Conservation (phyloP, 352 stramenopile species). For the Aphanomyces cochlioides region DNA sequence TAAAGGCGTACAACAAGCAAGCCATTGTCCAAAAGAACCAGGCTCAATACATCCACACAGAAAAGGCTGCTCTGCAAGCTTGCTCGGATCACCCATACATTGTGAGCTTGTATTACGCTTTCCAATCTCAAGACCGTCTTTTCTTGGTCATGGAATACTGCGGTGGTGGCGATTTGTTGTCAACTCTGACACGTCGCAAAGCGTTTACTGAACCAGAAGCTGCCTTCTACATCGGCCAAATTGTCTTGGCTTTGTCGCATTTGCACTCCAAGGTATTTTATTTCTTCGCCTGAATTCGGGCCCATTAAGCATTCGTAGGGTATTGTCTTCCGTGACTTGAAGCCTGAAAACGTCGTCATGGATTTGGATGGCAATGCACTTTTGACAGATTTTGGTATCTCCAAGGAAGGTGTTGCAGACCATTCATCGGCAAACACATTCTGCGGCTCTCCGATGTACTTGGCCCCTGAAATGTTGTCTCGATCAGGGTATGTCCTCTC, state of each 20-base stretch:
- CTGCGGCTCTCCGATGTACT: constrained; percentile 82
- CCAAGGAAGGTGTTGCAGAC: constrained; percentile 83
- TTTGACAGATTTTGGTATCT: constrained; percentile 83
- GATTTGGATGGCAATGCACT: constrained; percentile 77
- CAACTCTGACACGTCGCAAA: constrained; percentile 68
- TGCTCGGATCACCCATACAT: constrained; percentile 86
- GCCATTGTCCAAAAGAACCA: constrained; percentile 87
- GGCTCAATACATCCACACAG: constrained; percentile 82
- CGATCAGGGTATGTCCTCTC: constrained; percentile 47
- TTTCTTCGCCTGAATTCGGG: neutral
- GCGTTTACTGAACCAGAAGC: constrained; percentile 74
- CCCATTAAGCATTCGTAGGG: constrained; percentile 38
- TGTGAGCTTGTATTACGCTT: constrained; percentile 78
- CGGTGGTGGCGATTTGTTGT: constrained; percentile 72
- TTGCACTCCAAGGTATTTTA: constrained; percentile 58
- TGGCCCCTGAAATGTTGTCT: constrained; percentile 79
- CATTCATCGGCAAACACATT: constrained; percentile 84
- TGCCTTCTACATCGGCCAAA: constrained; percentile 83
- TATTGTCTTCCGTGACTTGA: constrained; percentile 85
- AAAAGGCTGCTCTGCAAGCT: constrained; percentile 75
- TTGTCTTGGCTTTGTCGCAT: constrained; percentile 71
- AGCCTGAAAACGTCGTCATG: constrained; percentile 85
- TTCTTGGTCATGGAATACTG: constrained; percentile 88
- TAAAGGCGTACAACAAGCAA: constrained; percentile 88
- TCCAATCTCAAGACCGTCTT: constrained; percentile 77